phyloP scores from a whole-genome alignment of 2,329 filamentous ascomycete species.

The Davidsoniella eucalypti region DNA sequence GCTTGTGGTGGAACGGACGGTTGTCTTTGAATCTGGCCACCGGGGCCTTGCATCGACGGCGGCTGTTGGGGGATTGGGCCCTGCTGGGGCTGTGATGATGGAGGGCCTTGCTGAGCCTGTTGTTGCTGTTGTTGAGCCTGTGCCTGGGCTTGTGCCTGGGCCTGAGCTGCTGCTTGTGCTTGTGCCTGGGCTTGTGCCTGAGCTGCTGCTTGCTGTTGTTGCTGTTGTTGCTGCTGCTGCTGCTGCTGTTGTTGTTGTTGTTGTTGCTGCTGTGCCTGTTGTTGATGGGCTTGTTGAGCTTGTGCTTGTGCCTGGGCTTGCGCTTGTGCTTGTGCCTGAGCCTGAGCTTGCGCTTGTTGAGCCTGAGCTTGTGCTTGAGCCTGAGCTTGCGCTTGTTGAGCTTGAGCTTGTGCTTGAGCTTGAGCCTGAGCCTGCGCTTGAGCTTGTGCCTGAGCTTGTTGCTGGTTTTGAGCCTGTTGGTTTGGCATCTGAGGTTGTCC shows the following conservation, averaged over 20 bases:
- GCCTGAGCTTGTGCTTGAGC: conserved; percentile 21
- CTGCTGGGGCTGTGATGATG: conserved; percentile 16
- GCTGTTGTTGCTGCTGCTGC: conserved; percentile 22
- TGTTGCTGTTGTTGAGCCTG: conserved; percentile 15
- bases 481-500: conserved; percentile 9
- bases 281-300: conserved; percentile 20
- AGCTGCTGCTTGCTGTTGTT: conserved; percentile 17
- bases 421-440: conserved; percentile 16
- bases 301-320: conserved; percentile 4
- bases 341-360: conserved; percentile 13
- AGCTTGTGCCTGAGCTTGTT: conserved; percentile 19
- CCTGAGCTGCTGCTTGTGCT: conserved; percentile 17
- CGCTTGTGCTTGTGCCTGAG: not conserved
- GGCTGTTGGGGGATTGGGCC: conserved; percentile 17
- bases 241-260: conserved; percentile 20
- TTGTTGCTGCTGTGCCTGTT: conserved; percentile 18
- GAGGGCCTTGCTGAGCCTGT: conserved; percentile 19
- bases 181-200: conserved; percentile 20
- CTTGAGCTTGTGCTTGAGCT: not conserved
- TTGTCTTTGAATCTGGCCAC: conserved; percentile 1
- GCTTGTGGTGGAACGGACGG: conserved; percentile 7
- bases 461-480: conserved; percentile 2
- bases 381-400: conserved; percentile 17
- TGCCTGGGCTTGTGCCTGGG: not conserved
- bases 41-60: conserved; percentile 7